Base-by-base conservation (phyloP, 1,284 basidiomycete species). In the Hymenochaete sp. region DNA sequence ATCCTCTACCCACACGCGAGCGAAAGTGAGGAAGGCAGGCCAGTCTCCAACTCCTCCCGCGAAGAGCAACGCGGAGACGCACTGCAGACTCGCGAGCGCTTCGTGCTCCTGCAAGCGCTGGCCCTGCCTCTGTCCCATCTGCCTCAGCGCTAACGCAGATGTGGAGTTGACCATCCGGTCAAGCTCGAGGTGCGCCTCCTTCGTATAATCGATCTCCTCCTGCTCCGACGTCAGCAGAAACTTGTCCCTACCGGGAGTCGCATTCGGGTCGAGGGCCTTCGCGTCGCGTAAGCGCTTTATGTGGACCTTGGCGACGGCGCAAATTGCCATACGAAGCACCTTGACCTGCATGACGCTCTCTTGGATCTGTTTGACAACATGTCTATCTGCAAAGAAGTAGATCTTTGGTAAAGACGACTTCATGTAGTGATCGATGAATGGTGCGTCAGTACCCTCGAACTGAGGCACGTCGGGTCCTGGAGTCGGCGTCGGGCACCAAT, bases 1-100 rank as follows among this genome's bases (percentile, higher is more conserved):
- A 19, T 50, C 54, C 39, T 65, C 58, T 35, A 78, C 75, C 62
- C 74, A 85, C 3, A 54, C 47, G 51, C 68, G 69, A 10, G 79
- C 78, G 38, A 81, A 64, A 21, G 65, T 56, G 42, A 88, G 71
- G 67, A 81, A 87, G 3, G 64, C 51, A n/a, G 70, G 57, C 84
- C 84, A 88, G 24, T 65, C 59, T 3, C 83, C 84, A 10, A 67
- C 62, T 1, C 84, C 85, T 3, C 84, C 84, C 18, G 73, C 72
- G 64, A 88, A 87, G 38, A 87, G 72, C 62, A 78, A 77, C 33
- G 75, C 71, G 8, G 82, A 85, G 36, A 88, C 73, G 54, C 82
- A 67, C 52, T 82, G 81, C 18, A 88, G 65, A 3, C 81, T 78
- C 1, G 82, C 79, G 62, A 86, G 79, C n/a, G 84, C 84, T 53